Evolutionary conservation across 805 yeast genomes (phyloP).

Genomic region (Priceomyces haplophilus): DNA sequence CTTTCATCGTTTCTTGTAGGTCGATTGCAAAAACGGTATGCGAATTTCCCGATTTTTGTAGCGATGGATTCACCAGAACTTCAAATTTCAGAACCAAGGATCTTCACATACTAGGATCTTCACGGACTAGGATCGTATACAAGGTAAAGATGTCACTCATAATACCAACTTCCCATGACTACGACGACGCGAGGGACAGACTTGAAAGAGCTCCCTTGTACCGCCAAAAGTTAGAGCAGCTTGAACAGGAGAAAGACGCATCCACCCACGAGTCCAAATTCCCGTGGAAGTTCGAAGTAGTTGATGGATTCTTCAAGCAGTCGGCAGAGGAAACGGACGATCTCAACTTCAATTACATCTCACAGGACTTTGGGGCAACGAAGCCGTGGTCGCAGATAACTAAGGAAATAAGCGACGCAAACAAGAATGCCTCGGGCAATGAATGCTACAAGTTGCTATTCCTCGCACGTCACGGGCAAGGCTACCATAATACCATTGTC

Average conservation of each 20-base stretch:
- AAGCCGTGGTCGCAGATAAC: constrained; percentile 40
- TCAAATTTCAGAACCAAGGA: too few species aligned
- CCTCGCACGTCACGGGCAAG: constrained; percentile 69
- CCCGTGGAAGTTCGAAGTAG: constrained; percentile 49
- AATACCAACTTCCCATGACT: constrained; percentile 30
- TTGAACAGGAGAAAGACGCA: constrained; percentile 16
- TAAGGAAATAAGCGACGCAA: constrained; percentile 31
- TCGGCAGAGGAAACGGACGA: constrained; percentile 46
- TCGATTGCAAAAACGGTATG: background rate
- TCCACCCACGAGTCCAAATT: constrained; percentile 17
- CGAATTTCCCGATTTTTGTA: background rate
- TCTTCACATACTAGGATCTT: too few species aligned
- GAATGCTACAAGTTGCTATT: constrained; percentile 48
- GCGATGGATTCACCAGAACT: background rate
- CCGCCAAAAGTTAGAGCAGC: constrained; percentile 8
- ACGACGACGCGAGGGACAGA: constrained; percentile 26
- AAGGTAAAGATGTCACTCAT: constrained; percentile 25
- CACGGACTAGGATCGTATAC: background rate
- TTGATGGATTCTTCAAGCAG: constrained; percentile 51
- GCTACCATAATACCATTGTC: constrained; percentile 58
- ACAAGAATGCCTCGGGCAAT: constrained; percentile 29
- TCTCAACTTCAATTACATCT: constrained; percentile 40
- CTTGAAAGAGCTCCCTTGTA: constrained; percentile 12
- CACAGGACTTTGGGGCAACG: constrained; percentile 43
- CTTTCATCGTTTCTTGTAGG: background rate